Conservation (phyloP, 768 basidiomycete genomes). For the Crassisporium funariophilum region DNA sequence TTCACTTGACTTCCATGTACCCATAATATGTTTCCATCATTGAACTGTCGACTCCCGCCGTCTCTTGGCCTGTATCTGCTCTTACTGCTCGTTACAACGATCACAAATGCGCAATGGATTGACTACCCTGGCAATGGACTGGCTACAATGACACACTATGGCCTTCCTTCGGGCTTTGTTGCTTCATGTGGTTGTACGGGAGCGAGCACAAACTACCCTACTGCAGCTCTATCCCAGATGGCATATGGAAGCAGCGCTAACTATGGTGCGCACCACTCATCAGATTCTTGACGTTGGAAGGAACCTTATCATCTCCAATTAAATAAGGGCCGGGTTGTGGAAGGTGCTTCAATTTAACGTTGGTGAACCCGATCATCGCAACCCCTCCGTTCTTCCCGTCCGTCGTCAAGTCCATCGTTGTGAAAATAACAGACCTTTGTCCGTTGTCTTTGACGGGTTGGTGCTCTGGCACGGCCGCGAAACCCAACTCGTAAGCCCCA, state of each 20-base stretch:
- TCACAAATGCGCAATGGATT: constrained; percentile 50
- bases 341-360: constrained; percentile 75
- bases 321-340: constrained; percentile 80
- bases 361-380: constrained; percentile 66
- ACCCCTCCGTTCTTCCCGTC: constrained; percentile 72
- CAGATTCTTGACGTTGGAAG: not conserved
- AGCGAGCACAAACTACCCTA: constrained; percentile 70
- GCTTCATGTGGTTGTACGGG: constrained; percentile 80
- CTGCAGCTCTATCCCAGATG: constrained; percentile 78
- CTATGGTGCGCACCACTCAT: constrained; percentile 44
- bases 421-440: constrained; percentile 84
- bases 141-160: constrained; percentile 82
- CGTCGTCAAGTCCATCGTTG: constrained; percentile 58
- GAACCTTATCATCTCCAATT: no score
- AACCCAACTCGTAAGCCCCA: constrained; percentile 61
- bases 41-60: no score
- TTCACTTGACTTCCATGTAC: no score
- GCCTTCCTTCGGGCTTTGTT: constrained; percentile 54
- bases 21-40: no score
- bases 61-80: no score
- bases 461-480: constrained; percentile 67
- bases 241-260: constrained; percentile 76
- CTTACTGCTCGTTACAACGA: constrained; percentile 5
- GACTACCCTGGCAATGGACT: constrained; percentile 60
- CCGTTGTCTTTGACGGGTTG: constrained; percentile 62